A percentile compares a stretch with the other conserved stretches of the same genome.
Evolutionary conservation across 441 rosid species (phyloP).

Genomic region (California macrophylla): DNA sequence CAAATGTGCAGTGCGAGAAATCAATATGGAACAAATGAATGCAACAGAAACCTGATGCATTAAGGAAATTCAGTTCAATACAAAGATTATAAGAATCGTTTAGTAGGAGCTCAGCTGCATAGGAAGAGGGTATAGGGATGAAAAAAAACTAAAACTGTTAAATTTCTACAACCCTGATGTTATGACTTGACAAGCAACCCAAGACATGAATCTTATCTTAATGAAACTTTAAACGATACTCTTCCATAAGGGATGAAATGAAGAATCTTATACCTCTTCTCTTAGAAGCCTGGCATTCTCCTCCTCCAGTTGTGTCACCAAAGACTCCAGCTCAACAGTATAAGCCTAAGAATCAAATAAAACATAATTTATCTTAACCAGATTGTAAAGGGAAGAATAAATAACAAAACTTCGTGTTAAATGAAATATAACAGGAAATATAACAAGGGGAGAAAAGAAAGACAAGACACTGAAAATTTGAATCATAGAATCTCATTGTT

Average conservation of each 20-base stretch:
- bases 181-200: background rate
- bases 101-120: background rate
- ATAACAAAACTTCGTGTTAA: background rate
- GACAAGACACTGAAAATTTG: background rate
- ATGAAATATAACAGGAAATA: background rate
- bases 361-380: background rate
- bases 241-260: background rate
- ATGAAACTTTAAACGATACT: background rate
- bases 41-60: background rate
- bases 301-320: constrained; percentile 47
- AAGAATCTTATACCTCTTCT: constrained; percentile 36
- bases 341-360: constrained; percentile 34
- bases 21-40: background rate
- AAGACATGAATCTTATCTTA: background rate
- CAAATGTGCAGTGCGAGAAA: background rate
- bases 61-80: background rate
- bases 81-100: background rate
- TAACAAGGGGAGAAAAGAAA: background rate
- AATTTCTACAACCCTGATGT: background rate
- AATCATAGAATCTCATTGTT: background rate
- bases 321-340: constrained; percentile 43
- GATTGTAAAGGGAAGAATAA: background rate
- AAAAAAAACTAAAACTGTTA: background rate
- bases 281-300: constrained; percentile 36
- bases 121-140: background rate